Evolutionary conservation across 2,329 filamentous ascomycete species (phyloP), one percentile per base, ranked within the genome.

Genomic region (Pleomassaria siparia): DNA sequence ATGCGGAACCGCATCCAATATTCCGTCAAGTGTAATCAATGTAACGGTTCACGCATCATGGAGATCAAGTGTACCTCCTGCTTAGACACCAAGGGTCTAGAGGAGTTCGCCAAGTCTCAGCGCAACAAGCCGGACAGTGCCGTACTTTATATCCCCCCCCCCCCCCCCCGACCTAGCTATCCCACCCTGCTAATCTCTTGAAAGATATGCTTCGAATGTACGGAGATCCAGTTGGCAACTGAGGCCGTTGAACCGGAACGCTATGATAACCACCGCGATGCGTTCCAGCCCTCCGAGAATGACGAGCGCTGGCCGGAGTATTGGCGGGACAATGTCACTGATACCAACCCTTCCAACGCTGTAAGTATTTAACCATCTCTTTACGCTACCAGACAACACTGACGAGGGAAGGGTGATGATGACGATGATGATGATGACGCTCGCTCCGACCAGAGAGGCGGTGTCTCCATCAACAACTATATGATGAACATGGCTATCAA

Each of bases 41-140:
- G 80, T 49, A 67, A 71, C 26, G 74, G 73, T 56, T 59, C 11
- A 1, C 72, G 74, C 39, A 51, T 69, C 2, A 62, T 71, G 3
- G 80, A 83, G 54, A 57, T 82, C 22, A 65, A 69, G 8, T 83
- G 80, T 54, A 59, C 54, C 25, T 64, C 74, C 29, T 83, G 81
- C 56, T 60, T 70, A 16, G 58, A 71, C 46, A 71, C 64, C 2
- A 80, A 80, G 55, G 66, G 71, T 0, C 47, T 80, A 2, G 73
- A 77, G 5, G 66, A 69, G 0, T 84, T 81, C 53, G 73, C 75
- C 15, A 82, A 79, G 52, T 54, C 55, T 6, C 75, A 80, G 63
- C 71, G 79, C 12, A 66, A 59, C 22, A 72, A 75, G 32, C 70
- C 72, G 1, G 78, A 77, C 47, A 59, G 56, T 30, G 74, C 73